These are phyloP conservation scores for Geotrichum ghanense DNA, from an alignment of 805 yeast genomes.

Conservation along the genomic window DNA sequence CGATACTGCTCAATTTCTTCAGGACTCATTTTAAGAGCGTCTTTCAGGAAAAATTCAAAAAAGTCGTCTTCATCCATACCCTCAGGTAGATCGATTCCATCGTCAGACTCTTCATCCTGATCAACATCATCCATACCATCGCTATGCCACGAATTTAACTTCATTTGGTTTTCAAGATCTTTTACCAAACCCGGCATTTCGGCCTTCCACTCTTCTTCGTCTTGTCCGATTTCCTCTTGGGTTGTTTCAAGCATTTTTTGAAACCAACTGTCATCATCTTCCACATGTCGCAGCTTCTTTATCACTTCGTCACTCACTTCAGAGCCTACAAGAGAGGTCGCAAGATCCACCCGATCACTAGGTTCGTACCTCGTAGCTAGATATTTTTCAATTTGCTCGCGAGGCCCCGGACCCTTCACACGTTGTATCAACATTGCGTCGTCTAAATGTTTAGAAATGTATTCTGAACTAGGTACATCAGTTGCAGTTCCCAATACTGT, in stretches of 20 bases:
- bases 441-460: neutral
- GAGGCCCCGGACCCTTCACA: neutral
- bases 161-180: neutral
- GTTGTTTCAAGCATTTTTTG: neutral
- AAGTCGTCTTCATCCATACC: slow-evolving; percentile 56
- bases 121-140: neutral
- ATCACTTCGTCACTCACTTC: neutral
- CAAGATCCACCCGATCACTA: neutral
- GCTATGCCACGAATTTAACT: no score
- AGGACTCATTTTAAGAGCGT: slow-evolving; percentile 39
- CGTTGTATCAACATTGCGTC: neutral
- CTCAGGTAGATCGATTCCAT: neutral
- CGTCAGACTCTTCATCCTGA: neutral
- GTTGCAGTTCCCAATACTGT: neutral
- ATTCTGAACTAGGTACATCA: neutral
- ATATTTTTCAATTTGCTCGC: neutral
- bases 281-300: neutral
- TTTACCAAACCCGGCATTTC: neutral
- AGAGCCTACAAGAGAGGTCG: no score
- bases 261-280: neutral
- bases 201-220: neutral
- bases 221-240: neutral
- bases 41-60: slow-evolving; percentile 48
- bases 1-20: slow-evolving; percentile 34
- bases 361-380: neutral